phyloP scores from a whole-genome alignment of 1,284 basidiomycete genomes.

The Tremellales sp. region DNA sequence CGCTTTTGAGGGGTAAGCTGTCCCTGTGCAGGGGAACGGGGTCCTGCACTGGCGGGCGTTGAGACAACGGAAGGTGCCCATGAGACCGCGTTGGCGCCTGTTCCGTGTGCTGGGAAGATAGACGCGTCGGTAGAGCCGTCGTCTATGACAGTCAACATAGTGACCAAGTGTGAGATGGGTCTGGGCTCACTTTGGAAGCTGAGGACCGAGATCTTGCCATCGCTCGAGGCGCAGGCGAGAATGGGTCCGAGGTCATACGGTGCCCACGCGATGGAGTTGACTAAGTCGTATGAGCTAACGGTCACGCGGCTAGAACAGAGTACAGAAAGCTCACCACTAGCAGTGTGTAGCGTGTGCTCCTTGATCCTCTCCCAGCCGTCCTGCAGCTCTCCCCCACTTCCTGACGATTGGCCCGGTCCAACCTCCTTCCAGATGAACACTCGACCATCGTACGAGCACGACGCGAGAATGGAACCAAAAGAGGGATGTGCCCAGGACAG shows the following conservation, averaged over 20 bases:
- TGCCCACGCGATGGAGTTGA: constrained; percentile 97
- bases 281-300: constrained; percentile 74
- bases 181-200: constrained; percentile 83
- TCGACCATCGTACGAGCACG: constrained; percentile 96
- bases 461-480: constrained; percentile 92
- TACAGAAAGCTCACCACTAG: constrained; percentile 63
- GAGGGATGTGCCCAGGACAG: constrained; percentile 99
- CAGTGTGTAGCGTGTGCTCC: constrained; percentile 90
- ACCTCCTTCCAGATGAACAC: constrained; percentile 96
- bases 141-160: constrained; percentile 55
- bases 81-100: constrained; percentile 94
- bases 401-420: constrained; percentile 38
- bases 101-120: constrained; percentile 92
- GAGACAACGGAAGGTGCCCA: constrained; percentile 88
- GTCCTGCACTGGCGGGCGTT: constrained; percentile 29
- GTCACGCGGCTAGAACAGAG: neutral
- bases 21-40: constrained; percentile 2
- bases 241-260: constrained; percentile 96
- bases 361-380: constrained; percentile 87
- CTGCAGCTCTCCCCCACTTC: constrained; percentile 48
- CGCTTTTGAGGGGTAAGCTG: constrained; percentile 55
- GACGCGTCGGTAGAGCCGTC: constrained; percentile 95
- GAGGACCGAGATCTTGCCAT: constrained; percentile 94
- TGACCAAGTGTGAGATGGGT: neutral
- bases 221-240: constrained; percentile 94